phyloP scores from a whole-genome alignment of 2,329 filamentous ascomycete species.

The Aureobasidium sp. region DNA sequence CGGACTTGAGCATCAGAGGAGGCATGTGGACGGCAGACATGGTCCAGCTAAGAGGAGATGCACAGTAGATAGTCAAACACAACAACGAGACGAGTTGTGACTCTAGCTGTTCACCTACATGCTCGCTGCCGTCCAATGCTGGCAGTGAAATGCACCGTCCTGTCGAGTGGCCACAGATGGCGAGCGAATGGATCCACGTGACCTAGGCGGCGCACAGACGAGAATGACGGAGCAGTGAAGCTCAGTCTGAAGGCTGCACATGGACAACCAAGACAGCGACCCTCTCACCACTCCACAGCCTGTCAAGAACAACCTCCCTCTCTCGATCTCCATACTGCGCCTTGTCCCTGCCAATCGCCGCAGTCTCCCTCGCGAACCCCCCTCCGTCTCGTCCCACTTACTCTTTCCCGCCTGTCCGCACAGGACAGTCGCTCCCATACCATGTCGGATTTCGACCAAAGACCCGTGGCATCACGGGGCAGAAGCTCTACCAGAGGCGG shows the following conservation, averaged over 20 bases:
- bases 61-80: not conserved
- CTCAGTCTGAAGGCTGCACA: not conserved
- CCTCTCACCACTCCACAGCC: not conserved
- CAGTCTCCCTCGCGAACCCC: not conserved
- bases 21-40: not conserved
- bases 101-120: not conserved
- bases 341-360: constrained; percentile 1
- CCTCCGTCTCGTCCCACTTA: constrained; percentile 16
- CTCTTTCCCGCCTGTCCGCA: constrained; percentile 12
- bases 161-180: not conserved
- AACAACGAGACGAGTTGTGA: not conserved
- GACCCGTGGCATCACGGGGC: constrained; percentile 76
- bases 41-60: not conserved
- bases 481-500: constrained; percentile 86
- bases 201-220: not conserved
- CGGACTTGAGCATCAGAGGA: not conserved
- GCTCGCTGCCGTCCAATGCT: not conserved
- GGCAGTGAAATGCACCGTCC: not conserved
- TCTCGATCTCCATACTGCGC: not conserved
- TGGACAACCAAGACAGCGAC: constrained; percentile 1
- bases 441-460: constrained; percentile 94
- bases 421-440: constrained; percentile 23
- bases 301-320: not conserved
- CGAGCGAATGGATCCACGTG: not conserved
- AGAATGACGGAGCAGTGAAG: not conserved